A percentile compares a stretch with the other conserved stretches of the same genome.
Conservation (phyloP, 352 stramenopile species). For the Pythium grandisporangium region DNA sequence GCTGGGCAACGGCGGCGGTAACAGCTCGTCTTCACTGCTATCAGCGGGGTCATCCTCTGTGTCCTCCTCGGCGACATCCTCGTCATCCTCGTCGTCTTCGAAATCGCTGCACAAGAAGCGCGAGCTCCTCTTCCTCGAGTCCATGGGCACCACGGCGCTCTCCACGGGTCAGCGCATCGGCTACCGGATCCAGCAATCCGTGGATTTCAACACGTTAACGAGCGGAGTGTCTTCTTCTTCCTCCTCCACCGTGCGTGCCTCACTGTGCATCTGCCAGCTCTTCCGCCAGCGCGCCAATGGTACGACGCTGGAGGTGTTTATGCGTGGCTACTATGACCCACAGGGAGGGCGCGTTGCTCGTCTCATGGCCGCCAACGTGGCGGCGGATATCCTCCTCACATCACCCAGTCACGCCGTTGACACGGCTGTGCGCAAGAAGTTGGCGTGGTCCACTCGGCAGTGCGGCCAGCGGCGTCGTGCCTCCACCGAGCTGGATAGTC, state of each 20-base stretch:
- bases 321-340: constrained; percentile 45
- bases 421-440: constrained; percentile 52
- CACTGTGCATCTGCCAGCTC: constrained; percentile 31
- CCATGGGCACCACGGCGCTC: constrained; percentile 21
- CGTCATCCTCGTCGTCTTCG: constrained; percentile 6
- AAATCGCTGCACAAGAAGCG: constrained; percentile 29
- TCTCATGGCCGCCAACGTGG: constrained; percentile 36
- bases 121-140: constrained; percentile 53
- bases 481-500: constrained; percentile 1
- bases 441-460: constrained; percentile 36
- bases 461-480: constrained; percentile 18
- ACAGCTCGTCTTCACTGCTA: no score
- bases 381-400: constrained; percentile 28
- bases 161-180: constrained; percentile 31
- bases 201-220: constrained; percentile 41
- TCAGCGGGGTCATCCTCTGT: no score
- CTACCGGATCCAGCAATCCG: constrained; percentile 56
- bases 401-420: constrained; percentile 25
- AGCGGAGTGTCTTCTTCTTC: no score
- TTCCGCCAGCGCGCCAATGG: constrained; percentile 27
- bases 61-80: no score
- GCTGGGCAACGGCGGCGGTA: constrained; percentile 15
- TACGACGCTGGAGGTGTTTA: constrained; percentile 36
- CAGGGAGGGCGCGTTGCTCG: constrained; percentile 21
- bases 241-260: constrained; percentile 30